phyloP scores from a whole-genome alignment of 371 early-diverging fungal species.

The Cokeromyces recurvatus region DNA sequence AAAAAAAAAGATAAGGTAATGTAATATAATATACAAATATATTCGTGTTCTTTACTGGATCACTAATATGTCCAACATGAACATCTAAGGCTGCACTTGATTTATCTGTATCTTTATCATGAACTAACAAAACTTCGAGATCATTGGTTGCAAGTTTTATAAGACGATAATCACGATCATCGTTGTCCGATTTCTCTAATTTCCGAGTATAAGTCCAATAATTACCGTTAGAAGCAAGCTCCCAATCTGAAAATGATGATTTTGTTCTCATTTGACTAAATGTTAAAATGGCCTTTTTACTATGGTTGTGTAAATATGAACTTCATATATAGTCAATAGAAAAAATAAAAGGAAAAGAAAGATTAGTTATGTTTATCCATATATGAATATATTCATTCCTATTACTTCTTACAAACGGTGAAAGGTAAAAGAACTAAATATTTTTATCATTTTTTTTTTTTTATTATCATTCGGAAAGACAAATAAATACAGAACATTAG shows the following conservation, averaged over 20 bases:
- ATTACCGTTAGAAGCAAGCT: constrained; percentile 23
- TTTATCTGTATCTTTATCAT: constrained; percentile 83
- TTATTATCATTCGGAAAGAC: no score
- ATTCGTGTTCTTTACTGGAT: no score
- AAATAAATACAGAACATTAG: no score
- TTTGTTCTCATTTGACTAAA: background rate
- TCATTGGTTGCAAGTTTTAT: constrained; percentile 73
- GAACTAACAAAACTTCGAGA: constrained; percentile 77
- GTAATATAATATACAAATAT: no score
- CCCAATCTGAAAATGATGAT: constrained; percentile 32
- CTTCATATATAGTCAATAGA: no score
- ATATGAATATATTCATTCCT: no score
- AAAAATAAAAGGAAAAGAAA: background rate
- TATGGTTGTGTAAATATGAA: no score
- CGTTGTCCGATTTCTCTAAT: constrained; percentile 64
- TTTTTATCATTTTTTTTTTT: constrained; percentile 5
- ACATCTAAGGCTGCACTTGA: constrained; percentile 91
- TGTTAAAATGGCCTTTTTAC: constrained; percentile 1
- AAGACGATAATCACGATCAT: constrained; percentile 77
- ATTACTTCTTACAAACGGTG: constrained; percentile 1
- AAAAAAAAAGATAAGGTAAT: no score
- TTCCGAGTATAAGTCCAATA: constrained; percentile 39
- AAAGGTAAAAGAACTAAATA: constrained; percentile 9
- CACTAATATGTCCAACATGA: constrained; percentile 85
- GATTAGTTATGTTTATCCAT: no score